Evolutionary conservation across 2,329 filamentous ascomycete species (phyloP).

Genomic region (Ascocoryne sarcoides): DNA sequence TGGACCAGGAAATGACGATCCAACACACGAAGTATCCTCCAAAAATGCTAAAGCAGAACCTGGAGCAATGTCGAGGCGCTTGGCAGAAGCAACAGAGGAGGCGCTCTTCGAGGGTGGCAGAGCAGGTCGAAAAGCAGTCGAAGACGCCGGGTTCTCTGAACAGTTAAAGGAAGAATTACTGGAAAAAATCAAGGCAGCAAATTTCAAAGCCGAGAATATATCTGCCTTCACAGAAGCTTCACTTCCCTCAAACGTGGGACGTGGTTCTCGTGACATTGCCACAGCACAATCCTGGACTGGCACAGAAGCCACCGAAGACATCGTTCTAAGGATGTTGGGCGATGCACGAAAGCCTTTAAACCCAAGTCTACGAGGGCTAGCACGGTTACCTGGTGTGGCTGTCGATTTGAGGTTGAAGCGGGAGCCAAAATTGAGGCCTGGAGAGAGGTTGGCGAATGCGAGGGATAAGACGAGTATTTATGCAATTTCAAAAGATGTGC

Average conservation of each 20-base stretch:
- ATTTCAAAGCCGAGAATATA: conserved; percentile 43
- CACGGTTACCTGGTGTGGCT: conserved; percentile 35
- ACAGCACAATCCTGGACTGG: conserved; percentile 69
- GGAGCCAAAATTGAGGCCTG: conserved; percentile 32
- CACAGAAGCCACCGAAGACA: conserved; percentile 63
- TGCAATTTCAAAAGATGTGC: conserved; percentile 41
- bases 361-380: conserved; percentile 38
- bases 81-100: conserved; percentile 56
- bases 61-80: conserved; percentile 42
- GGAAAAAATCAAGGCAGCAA: conserved; percentile 45
- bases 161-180: conserved; percentile 52
- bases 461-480: conserved; percentile 50
- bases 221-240: conserved; percentile 40
- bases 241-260: conserved; percentile 50
- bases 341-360: conserved; percentile 67
- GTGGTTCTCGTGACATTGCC: conserved; percentile 60
- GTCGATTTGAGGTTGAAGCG: conserved; percentile 45
- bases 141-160: conserved; percentile 55
- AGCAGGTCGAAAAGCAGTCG: conserved; percentile 48
- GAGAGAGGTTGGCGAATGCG: conserved; percentile 43
- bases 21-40: not conserved
- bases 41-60: conserved; percentile 13
- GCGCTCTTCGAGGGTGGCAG: conserved; percentile 49
- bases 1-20: conserved; percentile 11
- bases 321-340: conserved; percentile 74